phyloP scores from a whole-genome alignment of 129 eudicot genomes.

The Helianthus tuberosus region DNA sequence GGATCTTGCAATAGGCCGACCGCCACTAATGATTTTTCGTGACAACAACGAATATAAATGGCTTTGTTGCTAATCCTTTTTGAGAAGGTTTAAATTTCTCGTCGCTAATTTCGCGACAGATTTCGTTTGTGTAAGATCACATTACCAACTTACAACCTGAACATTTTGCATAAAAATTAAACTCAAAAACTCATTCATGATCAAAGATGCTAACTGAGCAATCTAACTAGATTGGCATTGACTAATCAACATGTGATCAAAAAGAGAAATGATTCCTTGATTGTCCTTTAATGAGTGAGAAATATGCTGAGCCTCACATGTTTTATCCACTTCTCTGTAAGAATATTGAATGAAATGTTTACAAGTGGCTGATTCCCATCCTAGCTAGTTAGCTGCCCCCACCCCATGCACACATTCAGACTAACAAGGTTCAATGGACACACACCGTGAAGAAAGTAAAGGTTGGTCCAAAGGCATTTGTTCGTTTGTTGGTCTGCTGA shows the following conservation, averaged over 20 bases:
- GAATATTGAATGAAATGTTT: conserved; percentile 40
- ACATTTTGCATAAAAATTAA: background rate
- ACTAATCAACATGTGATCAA: conserved; percentile 34
- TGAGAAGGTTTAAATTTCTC: no score
- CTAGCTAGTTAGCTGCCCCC: conserved; percentile 14
- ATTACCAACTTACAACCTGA: background rate
- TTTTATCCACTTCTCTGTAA: conserved; percentile 32
- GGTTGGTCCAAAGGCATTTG: conserved; percentile 40
- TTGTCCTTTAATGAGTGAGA: conserved; percentile 30
- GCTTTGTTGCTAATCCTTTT: no score
- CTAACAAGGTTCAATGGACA: conserved; percentile 18
- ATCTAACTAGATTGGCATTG: conserved; percentile 13
- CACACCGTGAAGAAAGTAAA: conserved; percentile 37
- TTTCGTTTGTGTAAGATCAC: background rate
- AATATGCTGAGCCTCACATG: conserved; percentile 51
- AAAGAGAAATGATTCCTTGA: conserved; percentile 44
- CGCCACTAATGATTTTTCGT: no score
- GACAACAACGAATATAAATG: no score
- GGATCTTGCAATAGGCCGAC: no score
- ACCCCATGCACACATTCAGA: background rate
- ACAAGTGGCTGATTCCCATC: conserved; percentile 38
- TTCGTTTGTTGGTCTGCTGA: conserved; percentile 60
- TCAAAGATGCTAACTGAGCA: background rate
- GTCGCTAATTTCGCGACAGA: background rate
- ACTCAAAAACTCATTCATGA: conserved; percentile 2